Evolutionary conservation across 2,329 filamentous ascomycete genomes (phyloP).

Genomic region (Ascomycota sp.): DNA sequence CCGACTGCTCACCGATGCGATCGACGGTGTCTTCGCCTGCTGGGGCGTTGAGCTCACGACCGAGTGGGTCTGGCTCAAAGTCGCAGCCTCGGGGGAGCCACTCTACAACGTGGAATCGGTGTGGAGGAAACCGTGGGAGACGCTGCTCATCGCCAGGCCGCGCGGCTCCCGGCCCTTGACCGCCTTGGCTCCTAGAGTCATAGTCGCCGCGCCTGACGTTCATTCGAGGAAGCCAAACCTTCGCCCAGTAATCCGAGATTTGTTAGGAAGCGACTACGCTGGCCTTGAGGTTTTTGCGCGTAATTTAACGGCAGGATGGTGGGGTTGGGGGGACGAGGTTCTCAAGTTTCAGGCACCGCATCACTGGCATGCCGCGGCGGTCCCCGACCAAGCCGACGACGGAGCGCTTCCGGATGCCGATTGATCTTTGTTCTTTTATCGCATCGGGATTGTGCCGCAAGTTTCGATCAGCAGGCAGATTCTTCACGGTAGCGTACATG

Average conservation of each 20-base stretch:
- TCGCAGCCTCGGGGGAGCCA: constrained; percentile 43
- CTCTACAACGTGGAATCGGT: constrained; percentile 36
- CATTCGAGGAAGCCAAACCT: constrained; percentile 66
- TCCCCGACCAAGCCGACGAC: constrained; percentile 3
- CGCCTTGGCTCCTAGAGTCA: constrained; percentile 24
- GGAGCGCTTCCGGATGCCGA: no score
- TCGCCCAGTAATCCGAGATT: constrained; percentile 33
- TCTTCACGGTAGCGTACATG: no score
- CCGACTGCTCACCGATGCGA: constrained; percentile 30
- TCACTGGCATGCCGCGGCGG: constrained; percentile 22
- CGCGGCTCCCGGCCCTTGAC: constrained; percentile 9
- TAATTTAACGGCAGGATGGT: constrained; percentile 56
- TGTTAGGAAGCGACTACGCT: constrained; percentile 28
- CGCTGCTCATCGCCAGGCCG: constrained; percentile 40
- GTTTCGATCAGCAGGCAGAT: no score
- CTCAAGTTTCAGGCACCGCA: constrained; percentile 44
- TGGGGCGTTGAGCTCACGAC: constrained; percentile 47
- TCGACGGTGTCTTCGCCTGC: constrained; percentile 36
- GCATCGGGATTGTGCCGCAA: background rate
- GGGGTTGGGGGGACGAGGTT: constrained; percentile 58
- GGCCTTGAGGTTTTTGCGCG: constrained; percentile 63
- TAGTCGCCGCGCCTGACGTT: constrained; percentile 52
- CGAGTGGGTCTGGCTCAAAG: constrained; percentile 67
- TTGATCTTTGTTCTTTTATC: no score
- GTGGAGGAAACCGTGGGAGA: constrained; percentile 62